Evolutionary conservation across 2,329 filamentous ascomycete genomes (phyloP), one percentile per base, ranked within the genome.

Genomic region (Talaromyces funiculosus): DNA sequence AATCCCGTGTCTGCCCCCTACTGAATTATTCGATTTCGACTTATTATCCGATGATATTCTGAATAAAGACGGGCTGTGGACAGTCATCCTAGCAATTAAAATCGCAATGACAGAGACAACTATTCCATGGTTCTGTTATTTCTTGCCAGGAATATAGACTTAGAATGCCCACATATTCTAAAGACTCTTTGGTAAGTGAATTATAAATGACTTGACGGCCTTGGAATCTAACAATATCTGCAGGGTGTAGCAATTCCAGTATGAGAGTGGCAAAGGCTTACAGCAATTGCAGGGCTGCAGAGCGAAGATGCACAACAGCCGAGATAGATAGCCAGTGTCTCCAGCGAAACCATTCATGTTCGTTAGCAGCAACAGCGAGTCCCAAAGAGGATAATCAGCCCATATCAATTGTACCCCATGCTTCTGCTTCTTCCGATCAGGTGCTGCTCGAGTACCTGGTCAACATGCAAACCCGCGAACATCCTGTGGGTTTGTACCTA

Each of bases 261-360:
- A 53, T 53, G 56, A 51, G 56, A 29, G 35, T 40, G 24, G 56
- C 56, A 59, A 59, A 53, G 45, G 31, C 56, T 20, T 59, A 45
- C 33, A 59, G 29, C 24, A 35, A 53, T 22, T 59, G 56, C 33
- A 49, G 56, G 22, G 10, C 56, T 33, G 45, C 42, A 59, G 42
- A 59, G 35, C 45, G 45, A 26, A 53, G 37, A 59, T 59, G 56
- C 33, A 51, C 33, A 26, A 14, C 43, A 51, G 56, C 42, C 43
- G 38, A 33, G 43, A 40, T 47, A 29, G 33, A 38, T 47, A 47
- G 45, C 43, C 29, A 42, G 37, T 42, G 56, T 37, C 31, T 51
- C 24, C 18, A 38, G n/a, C 56, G 43, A 40, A 53, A 59, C 6
- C 43, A 53, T 33, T 9, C 45, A 51, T 59, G 43, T 20, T 59